These are phyloP conservation scores for Corymbia maculata DNA, from an alignment of 345 rosid species.

Conservation along the genomic window DNA sequence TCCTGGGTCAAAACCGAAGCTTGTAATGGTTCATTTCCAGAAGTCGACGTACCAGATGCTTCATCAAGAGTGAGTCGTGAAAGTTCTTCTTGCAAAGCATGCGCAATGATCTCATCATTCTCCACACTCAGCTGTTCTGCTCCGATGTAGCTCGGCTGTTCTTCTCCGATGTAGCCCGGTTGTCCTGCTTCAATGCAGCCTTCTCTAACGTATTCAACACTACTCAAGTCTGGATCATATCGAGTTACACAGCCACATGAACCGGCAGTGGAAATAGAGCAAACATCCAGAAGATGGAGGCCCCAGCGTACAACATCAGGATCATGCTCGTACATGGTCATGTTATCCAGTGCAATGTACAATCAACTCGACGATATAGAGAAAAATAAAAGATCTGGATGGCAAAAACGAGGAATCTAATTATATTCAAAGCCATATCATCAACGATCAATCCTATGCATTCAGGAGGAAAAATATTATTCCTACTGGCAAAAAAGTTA, in stretches of 20 bases:
- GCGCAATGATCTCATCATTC: constrained; percentile 74
- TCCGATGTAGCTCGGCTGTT: constrained; percentile 22
- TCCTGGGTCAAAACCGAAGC: constrained; percentile 55
- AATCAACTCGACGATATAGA: background rate
- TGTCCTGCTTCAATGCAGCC: constrained; percentile 26
- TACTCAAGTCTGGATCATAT: constrained; percentile 28
- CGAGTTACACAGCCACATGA: constrained; percentile 33
- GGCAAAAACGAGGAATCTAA: background rate
- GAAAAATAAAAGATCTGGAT: background rate
- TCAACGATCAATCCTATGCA: background rate
- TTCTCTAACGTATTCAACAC: constrained; percentile 48
- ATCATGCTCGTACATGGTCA: constrained; percentile 15
- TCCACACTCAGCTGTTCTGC: constrained; percentile 24
- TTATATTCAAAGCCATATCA: background rate
- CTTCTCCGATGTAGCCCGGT: constrained; percentile 25
- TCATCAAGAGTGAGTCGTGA: constrained; percentile 50
- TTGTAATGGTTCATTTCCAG: constrained; percentile 3
- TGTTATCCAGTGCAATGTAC: background rate
- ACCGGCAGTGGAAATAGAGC: constrained; percentile 46
- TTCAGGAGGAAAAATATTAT: background rate
- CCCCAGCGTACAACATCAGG: constrained; percentile 71
- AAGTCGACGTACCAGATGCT: constrained; percentile 24
- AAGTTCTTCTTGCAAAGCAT: constrained; percentile 65
- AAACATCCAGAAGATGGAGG: constrained; percentile 53
- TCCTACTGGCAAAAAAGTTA: background rate